A percentile compares a stretch with the other conserved stretches of the same genome.
phyloP scores from a whole-genome alignment of 176 grass and related monocot species.

The Musa itinerans region DNA sequence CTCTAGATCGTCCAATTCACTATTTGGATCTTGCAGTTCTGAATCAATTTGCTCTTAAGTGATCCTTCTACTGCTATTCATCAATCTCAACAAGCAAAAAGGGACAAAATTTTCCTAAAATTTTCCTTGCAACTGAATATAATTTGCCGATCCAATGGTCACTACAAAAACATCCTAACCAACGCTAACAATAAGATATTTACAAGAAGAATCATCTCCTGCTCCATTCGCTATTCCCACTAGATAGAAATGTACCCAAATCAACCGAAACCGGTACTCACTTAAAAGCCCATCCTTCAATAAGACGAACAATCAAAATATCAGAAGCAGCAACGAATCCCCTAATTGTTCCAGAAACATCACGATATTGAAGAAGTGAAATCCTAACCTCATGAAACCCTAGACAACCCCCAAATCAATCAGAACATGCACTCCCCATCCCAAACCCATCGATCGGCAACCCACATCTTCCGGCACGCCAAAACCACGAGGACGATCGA shows the following conservation, averaged over 20 bases:
- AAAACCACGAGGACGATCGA: neutral
- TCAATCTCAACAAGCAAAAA: neutral
- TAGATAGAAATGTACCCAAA: neutral
- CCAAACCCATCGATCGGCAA: neutral
- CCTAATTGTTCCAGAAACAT: neutral
- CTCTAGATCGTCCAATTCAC: neutral
- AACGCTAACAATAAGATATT: no score
- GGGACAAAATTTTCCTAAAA: neutral
- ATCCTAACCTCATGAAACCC: neutral
- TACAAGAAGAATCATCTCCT: neutral
- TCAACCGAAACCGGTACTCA: no score
- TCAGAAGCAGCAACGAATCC: neutral
- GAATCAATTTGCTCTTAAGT: neutral
- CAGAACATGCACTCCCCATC: neutral
- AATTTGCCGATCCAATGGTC: no score
- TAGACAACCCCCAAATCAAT: neutral
- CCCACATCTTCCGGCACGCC: neutral
- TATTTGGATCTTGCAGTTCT: neutral
- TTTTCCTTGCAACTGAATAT: no score
- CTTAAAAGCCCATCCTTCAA: neutral
- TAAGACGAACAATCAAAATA: neutral
- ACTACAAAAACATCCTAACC: no score
- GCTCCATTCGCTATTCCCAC: neutral
- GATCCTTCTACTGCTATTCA: neutral
- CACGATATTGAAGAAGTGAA: neutral